phyloP scores from a whole-genome alignment of 2,329 filamentous ascomycete genomes.

The Microcyclosporella mali region DNA sequence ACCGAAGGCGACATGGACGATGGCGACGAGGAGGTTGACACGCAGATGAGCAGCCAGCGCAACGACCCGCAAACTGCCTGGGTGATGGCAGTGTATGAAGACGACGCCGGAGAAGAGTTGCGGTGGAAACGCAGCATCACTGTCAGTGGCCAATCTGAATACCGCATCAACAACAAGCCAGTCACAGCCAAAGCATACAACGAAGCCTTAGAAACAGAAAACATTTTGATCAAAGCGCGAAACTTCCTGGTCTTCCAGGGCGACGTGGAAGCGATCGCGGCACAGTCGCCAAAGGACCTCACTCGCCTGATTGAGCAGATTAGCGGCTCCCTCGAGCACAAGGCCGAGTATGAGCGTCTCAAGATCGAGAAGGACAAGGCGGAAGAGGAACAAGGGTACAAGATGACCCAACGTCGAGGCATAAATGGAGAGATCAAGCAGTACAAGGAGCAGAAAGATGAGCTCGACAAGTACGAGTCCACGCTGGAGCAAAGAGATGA shows the following conservation, averaged over 20 bases:
- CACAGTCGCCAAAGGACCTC: constrained; percentile 87
- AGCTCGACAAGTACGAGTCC: constrained; percentile 86
- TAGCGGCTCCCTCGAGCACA: constrained; percentile 90
- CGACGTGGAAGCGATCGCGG: constrained; percentile 93
- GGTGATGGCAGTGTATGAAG: constrained; percentile 99
- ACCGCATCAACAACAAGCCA: constrained; percentile 87
- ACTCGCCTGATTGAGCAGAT: constrained; percentile 96
- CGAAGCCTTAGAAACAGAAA: constrained; percentile 81
- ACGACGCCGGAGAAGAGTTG: constrained; percentile 91
- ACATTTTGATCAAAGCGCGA: constrained; percentile 94
- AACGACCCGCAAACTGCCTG: constrained; percentile 89
- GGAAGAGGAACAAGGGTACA: constrained; percentile 79
- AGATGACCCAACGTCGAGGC: constrained; percentile 79
- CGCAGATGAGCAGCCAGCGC: constrained; percentile 58
- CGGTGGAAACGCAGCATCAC: constrained; percentile 96
- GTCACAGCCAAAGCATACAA: constrained; percentile 93
- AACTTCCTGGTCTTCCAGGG: constrained; percentile 99
- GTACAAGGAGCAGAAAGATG: constrained; percentile 92
- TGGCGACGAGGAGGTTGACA: constrained; percentile 45
- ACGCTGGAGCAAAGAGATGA: constrained; percentile 87
- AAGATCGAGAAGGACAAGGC: constrained; percentile 81
- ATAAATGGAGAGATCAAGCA: constrained; percentile 98
- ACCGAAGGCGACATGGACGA: constrained; percentile 52
- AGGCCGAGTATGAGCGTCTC: constrained; percentile 86
- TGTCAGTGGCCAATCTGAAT: constrained; percentile 80